Evolutionary conservation across 2,329 filamentous ascomycete species (phyloP).

Genomic region (Alternaria novae-zelandiae): DNA sequence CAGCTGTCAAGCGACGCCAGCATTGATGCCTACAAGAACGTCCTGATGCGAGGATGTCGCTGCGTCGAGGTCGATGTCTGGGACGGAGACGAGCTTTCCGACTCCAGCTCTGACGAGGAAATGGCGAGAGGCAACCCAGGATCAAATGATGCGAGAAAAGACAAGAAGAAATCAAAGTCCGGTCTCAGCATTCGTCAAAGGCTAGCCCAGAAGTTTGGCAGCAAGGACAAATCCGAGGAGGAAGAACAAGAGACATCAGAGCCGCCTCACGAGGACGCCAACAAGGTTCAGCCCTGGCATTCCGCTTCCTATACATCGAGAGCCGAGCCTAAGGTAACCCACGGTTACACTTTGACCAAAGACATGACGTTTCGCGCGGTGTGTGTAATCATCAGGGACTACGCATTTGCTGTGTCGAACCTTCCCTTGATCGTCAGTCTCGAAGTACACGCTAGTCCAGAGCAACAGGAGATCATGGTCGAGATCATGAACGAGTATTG

Average conservation of each 20-base stretch:
- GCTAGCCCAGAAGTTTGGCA: conserved; percentile 40
- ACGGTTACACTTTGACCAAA: conserved; percentile 82
- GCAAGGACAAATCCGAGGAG: conserved; percentile 35
- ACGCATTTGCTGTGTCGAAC: conserved; percentile 75
- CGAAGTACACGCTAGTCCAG: conserved; percentile 82
- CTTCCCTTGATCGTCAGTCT: conserved; percentile 90
- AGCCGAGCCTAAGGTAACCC: conserved; percentile 79
- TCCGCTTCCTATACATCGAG: conserved; percentile 36
- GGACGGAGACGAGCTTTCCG: conserved; percentile 68
- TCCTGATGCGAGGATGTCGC: conserved; percentile 77
- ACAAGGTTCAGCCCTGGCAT: conserved; percentile 39
- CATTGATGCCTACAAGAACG: conserved; percentile 77
- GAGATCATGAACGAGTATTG: conserved; percentile 92
- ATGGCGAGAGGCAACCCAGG: conserved; percentile 26
- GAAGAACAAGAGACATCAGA: conserved; percentile 13
- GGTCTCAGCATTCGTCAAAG: conserved; percentile 44
- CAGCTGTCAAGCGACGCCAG: conserved; percentile 81
- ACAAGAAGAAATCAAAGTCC: conserved; percentile 37
- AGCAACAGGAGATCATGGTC: conserved; percentile 92
- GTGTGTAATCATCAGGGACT: conserved; percentile 77
- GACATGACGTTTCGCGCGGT: conserved; percentile 89
- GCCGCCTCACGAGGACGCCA: conserved; percentile 14
- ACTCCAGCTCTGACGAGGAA: conserved; percentile 48
- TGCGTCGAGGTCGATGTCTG: conserved; percentile 97
- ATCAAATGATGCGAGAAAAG: conserved; percentile 27